Conservation (phyloP, 1,139 yeast species). For the Debaryomyces udenii region DNA sequence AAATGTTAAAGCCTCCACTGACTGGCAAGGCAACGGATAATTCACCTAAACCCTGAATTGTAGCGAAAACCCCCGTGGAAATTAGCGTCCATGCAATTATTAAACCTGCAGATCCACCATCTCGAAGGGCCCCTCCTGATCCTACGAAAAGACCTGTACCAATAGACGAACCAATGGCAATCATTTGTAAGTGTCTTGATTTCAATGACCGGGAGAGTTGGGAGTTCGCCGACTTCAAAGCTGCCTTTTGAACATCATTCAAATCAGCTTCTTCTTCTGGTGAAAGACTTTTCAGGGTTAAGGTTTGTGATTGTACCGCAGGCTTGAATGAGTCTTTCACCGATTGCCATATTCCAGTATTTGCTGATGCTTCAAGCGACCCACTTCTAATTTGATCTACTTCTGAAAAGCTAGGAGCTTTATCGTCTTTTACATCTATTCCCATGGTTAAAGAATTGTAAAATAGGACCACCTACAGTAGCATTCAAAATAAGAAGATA, state of each 20-base stretch:
- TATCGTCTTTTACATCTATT: neutral
- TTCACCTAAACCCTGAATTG: slow-evolving; percentile 48
- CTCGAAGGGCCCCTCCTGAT: slow-evolving; percentile 39
- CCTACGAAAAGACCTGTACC: slow-evolving; percentile 55
- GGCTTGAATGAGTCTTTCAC: slow-evolving; percentile 42
- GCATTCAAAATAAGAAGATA: slow-evolving; percentile 6
- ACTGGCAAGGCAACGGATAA: slow-evolving; percentile 42
- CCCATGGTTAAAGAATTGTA: neutral
- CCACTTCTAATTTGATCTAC: slow-evolving; percentile 14
- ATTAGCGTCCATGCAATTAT: slow-evolving; percentile 50
- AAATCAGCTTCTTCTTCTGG: slow-evolving; percentile 24
- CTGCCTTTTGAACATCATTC: slow-evolving; percentile 40
- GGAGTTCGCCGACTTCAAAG: slow-evolving; percentile 41
- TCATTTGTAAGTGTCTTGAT: slow-evolving; percentile 54
- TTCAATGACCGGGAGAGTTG: slow-evolving; percentile 39
- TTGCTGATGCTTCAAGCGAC: slow-evolving; percentile 7
- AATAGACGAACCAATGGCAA: slow-evolving; percentile 82
- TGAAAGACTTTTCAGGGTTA: slow-evolving; percentile 21
- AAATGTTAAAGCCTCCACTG: slow-evolving; percentile 43
- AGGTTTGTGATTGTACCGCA: slow-evolving; percentile 25
- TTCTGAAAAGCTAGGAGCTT: slow-evolving; percentile 11
- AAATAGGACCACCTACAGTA: slow-evolving; percentile 1
- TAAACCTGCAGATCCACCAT: slow-evolving; percentile 71
- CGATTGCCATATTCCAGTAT: slow-evolving; percentile 25
- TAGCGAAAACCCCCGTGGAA: slow-evolving; percentile 31